These are phyloP conservation scores for Abrus precatorius DNA, from an alignment of 306 rosid genomes.

Conservation along the genomic window DNA sequence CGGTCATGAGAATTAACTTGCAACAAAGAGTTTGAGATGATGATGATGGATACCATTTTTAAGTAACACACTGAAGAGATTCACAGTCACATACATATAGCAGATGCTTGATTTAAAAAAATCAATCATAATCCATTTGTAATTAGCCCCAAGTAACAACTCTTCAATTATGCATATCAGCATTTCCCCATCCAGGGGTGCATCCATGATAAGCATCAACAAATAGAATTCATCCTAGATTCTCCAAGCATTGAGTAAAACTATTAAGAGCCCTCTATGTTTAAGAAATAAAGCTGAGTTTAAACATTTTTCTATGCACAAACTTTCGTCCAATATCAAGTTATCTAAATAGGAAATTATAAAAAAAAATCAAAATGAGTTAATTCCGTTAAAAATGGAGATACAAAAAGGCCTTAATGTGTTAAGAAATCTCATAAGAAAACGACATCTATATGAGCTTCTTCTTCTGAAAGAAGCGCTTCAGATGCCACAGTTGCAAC, in stretches of 20 bases:
- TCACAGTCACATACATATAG: not conserved
- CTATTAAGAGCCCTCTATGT: too few relatives aligned
- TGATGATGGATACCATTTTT: not conserved
- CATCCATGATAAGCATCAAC: not conserved
- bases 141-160: not conserved
- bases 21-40: not conserved
- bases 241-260: not conserved
- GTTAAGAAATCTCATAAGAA: constrained; percentile 4
- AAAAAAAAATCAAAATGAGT: too few relatives aligned
- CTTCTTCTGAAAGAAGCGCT: constrained; percentile 62
- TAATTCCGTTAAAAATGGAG: too few relatives aligned
- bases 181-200: not conserved
- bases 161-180: not conserved
- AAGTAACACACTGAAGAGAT: not conserved
- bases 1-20: not conserved
- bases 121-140: not conserved
- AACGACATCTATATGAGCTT: constrained; percentile 63
- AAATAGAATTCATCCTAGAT: not conserved
- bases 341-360: too few relatives aligned
- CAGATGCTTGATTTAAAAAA: constrained; percentile 18
- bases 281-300: too few relatives aligned
- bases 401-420: not conserved
- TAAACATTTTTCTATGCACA: too few relatives aligned
- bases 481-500: constrained; percentile 56
- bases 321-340: too few relatives aligned